Base-by-base conservation (phyloP, 2,329 filamentous ascomycete genomes). In the Gliomastix tumulicola region DNA sequence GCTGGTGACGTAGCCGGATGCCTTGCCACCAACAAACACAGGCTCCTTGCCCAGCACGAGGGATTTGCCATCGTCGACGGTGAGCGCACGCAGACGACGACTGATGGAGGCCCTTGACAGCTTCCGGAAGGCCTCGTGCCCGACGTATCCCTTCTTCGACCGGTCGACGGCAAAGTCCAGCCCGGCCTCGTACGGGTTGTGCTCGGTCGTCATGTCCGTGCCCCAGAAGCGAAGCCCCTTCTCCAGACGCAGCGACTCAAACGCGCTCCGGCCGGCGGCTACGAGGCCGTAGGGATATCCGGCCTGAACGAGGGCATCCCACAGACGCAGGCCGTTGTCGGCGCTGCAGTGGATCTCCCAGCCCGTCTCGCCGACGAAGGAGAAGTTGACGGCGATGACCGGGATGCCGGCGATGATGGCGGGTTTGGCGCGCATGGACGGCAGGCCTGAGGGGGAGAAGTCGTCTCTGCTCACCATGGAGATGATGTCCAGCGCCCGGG, bases 261-360 rank as follows among this genome's bases (percentile, higher is more conserved):
- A 75, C 0, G 77, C 75, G 19, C 55, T 63, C 3, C 75, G 68
- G 1, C 77, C 78, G 1, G 71, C 77, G 0, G 76, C 73, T 12
- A 81, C 59, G 4, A 81, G 50, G 2, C 76, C 77, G 12, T 76
- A 63, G 0, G 58, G 46, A 41, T 71, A 65, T 0, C 77, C 76
- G 2, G 73, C 71, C 21, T 67, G 51, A 61, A 58, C 78, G 2
- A 82, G 53, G 0, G 61, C 59, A 42, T 81, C 76, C 78, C 78
- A 82, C 1, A 82, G 57, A 2, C 65, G 58, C 11, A 66, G 65
- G 1, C 77, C 76, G 28, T 72, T 67, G 19, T 81, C 77, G 1
- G 77, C 71, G 22, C 63, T 76, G 2, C 76, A 66, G 41, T 78
- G 74, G 16, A 82, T 66, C 48, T 82, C 77, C 74, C 75, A 82